Evolutionary conservation across 768 basidiomycete species (phyloP).

Genomic region (Boletus rubroflammeus): DNA sequence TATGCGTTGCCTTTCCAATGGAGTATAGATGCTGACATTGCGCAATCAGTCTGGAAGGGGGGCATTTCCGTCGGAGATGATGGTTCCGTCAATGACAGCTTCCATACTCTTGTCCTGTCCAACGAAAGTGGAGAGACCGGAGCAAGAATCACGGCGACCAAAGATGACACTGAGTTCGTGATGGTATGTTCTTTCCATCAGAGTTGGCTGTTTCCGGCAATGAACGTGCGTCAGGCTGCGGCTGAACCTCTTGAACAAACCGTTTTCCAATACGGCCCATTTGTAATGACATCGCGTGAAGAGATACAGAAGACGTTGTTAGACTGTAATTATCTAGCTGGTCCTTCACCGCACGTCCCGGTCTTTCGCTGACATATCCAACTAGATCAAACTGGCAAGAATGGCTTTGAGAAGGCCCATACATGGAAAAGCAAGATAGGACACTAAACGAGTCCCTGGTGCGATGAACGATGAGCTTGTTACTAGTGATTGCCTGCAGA

Average conservation of each 20-base stretch:
- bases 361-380: conserved; percentile 5
- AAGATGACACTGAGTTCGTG: conserved; percentile 68
- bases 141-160: conserved; percentile 55
- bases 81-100: conserved; percentile 45
- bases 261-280: conserved; percentile 84
- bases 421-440: conserved; percentile 87
- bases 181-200: conserved; percentile 45
- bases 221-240: conserved; percentile 48
- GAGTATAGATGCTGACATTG: not conserved
- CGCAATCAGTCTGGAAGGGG: conserved; percentile 43
- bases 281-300: conserved; percentile 78
- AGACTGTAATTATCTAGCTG: conserved; percentile 57
- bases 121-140: conserved; percentile 57
- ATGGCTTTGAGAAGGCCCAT: conserved; percentile 90
- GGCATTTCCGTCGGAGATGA: conserved; percentile 56
- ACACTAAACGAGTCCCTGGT: conserved; percentile 6
- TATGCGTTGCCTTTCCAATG: conserved; percentile 34
- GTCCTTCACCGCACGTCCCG: not conserved
- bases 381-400: conserved; percentile 65
- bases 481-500: not conserved
- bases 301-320: conserved; percentile 80
- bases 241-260: conserved; percentile 88
- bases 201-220: not conserved
- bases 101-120: conserved; percentile 85
- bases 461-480: not conserved